Base-by-base conservation (phyloP, 1,284 basidiomycete species). In the Rhodotorula sp. region DNA sequence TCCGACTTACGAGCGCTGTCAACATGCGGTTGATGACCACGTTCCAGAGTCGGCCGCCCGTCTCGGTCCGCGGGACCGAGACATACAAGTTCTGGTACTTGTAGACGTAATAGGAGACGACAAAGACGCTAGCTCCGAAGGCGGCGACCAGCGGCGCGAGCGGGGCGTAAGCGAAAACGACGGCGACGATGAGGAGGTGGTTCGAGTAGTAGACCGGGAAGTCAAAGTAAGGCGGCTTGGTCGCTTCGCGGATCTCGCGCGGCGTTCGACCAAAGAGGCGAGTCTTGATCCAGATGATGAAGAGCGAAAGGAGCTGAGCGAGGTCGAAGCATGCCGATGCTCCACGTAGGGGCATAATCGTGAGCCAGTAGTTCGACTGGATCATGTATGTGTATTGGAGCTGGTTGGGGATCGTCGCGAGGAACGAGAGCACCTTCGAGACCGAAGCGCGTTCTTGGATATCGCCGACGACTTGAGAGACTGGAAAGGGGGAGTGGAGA, bases 71-170 rank as follows among this genome's bases (percentile, higher is more conserved):
- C 3, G 93, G 89, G 63, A 92, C 84, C 80, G 87, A 93, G 66
- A 96, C 92, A 80, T 94, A 97, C 87, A 97, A 93, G 61, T 96
- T 85, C 83, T 96, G 92, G 78, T 92, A 95, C 84, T 91, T 95
- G 86, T 93, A 91, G 67, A 91, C 89, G 85, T 87, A 87, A 43
- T 64, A 65, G 18, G 70, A 73, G 39, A 77, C 64, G 8, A 70
- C 94, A 81, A 97, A 92, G 10, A 95, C 91, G 54, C 90, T 80
- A 5, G 88, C 87, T 14, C 87, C 90, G 39, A 84, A 82, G 14
- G 83, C 79, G 18, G 81, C 80, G 10, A 97, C 93, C 23, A 97
- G 83, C 2, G 94, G 95, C 0, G 94, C 93, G 14, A 97, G 84
- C 3, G 94, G 94, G 0, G 94, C 91, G 78, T 97, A 97, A 29